Base-by-base conservation (phyloP, 2,329 filamentous ascomycete genomes). In the Alternaria arborescens region DNA sequence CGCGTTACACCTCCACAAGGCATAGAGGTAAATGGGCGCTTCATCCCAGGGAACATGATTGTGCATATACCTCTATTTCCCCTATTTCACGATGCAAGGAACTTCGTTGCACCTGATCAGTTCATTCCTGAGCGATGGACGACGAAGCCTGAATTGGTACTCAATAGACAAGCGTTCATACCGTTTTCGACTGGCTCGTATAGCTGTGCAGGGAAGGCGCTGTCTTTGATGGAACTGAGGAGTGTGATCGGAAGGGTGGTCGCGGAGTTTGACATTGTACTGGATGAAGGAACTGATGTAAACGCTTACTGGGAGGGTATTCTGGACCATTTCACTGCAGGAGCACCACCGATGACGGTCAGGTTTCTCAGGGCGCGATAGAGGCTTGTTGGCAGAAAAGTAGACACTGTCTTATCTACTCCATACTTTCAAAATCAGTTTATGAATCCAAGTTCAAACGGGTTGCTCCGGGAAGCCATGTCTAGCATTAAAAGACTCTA, bases 141-240 rank as follows among this genome's bases (percentile, higher is more conserved):
- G 0, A 64, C 58, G 8, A 55, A 34, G 4, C 63, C 66, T 4
- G 68, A 71, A 4, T 42, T 73, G 18, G 55, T 72, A 3, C 42
- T 65, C 2, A 65, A 69, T 26, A 69, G 57, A 38, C 46, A 82
- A 36, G 90, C 90, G 0, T 93, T 91, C 76, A 91, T 88, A 58
- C 89, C 91, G 2, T 92, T 92, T 67, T 87, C 84, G 26, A 80
- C 90, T 48, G 90, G 90, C 0, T 85, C 88, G 0, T 81, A 89
- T 24, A 88, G 87, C 6, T 92, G 90, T 72, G 89, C 91, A 44
- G 89, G 89, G 1, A 91, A 91, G 80, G 83, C 46, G 0, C 77
- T 90, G 43, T 88, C 88, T 1, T 88, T 89, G 65, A 82, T 85
- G 57, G 88, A 91, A 79, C 85, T 90, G 83, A 85, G 81, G 62